Base-by-base conservation (phyloP, 495 filamentous ascomycete species). In the Thozetella sp. region DNA sequence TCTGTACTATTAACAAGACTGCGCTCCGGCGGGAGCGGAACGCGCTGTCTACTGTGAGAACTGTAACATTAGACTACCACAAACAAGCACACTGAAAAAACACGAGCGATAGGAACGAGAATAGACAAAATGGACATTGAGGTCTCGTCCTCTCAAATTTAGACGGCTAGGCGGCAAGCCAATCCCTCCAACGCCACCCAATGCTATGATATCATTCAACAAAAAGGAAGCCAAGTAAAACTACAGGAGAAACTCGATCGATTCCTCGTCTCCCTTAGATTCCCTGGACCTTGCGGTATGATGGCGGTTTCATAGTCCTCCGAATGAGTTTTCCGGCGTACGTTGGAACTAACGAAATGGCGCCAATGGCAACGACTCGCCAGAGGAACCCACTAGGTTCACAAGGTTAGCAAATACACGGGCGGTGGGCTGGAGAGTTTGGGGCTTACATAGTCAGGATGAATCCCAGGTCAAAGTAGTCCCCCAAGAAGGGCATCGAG, bases 221-320 rank as follows among this genome's bases (percentile, higher is more conserved):
- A 53, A 23, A 37, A 17, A 15, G 17, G 26, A 55, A 55, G 22
- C 56, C 24, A 53, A 34, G 22, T 2, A 52, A 61, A 24, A 55
- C 25, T n/a, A 37, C 30, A 54, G 20, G 23, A 37, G 6, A 54
- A 54, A 26, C 1, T n/a, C n/a, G n/a, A n/a, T n/a, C n/a, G n/a
- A n/a, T n/a, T n/a, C n/a, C n/a, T n/a, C n/a, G 10, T 48, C 57
- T 26, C 40, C 20, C 19, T 72, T 57, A 79, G 55, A 73, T 76
- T n/a, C 77, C 93, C 73, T 90, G 90, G 19, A 99, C 94, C 78
- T 99, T 99, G 60, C 95, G 82, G 78, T 96, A 97, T 70, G 89
- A 95, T n/a, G 93, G 92, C 54, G 95, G 96, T 67, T 87, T 92
- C 80, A 96, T 87, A 55, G 85, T 90, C 67, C 93, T 84, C 71